Conservation (phyloP, 2,329 filamentous ascomycete species). For the Tolypocladium pustulatum region DNA sequence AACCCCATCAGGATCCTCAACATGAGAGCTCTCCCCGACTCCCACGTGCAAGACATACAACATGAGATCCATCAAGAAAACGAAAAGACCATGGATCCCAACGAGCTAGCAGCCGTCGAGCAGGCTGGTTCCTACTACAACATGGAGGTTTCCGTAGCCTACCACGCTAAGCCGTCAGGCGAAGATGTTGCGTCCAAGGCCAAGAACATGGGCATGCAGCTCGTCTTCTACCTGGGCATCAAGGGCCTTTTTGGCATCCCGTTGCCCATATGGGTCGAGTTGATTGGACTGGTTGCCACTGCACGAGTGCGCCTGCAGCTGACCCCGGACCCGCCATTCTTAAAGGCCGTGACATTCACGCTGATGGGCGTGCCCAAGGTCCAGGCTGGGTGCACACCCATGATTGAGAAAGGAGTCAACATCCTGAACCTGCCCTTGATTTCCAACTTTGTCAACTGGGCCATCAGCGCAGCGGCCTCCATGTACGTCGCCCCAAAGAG, state of each 20-base stretch:
- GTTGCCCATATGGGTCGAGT: conserved; percentile 77
- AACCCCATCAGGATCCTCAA: conserved; percentile 86
- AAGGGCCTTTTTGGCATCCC: conserved; percentile 84
- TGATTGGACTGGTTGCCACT: conserved; percentile 85
- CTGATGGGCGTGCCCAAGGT: conserved; percentile 91
- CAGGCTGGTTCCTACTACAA: conserved; percentile 92
- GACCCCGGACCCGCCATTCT: conserved; percentile 81
- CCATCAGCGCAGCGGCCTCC: conserved; percentile 74
- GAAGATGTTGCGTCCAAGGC: conserved; percentile 68
- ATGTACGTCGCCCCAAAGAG: conserved; percentile 94
- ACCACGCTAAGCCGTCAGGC: conserved; percentile 71
- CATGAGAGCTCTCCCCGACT: conserved; percentile 70
- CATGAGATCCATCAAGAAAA: conserved; percentile 70
- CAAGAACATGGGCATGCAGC: conserved; percentile 92
- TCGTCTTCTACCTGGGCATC: conserved; percentile 87
- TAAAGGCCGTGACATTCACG: conserved; percentile 86
- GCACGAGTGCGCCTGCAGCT: conserved; percentile 74
- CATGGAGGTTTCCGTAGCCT: conserved; percentile 80
- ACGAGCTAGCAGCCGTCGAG: conserved; percentile 81
- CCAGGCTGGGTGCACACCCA: conserved; percentile 78
- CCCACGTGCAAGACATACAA: conserved; percentile 72
- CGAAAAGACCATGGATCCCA: conserved; percentile 69
- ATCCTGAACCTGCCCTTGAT: conserved; percentile 86
- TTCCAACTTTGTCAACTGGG: conserved; percentile 94
- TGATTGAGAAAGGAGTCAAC: conserved; percentile 85